Evolutionary conservation across 441 rosid genomes (phyloP).

Genomic region (Dalechampia spathulata): DNA sequence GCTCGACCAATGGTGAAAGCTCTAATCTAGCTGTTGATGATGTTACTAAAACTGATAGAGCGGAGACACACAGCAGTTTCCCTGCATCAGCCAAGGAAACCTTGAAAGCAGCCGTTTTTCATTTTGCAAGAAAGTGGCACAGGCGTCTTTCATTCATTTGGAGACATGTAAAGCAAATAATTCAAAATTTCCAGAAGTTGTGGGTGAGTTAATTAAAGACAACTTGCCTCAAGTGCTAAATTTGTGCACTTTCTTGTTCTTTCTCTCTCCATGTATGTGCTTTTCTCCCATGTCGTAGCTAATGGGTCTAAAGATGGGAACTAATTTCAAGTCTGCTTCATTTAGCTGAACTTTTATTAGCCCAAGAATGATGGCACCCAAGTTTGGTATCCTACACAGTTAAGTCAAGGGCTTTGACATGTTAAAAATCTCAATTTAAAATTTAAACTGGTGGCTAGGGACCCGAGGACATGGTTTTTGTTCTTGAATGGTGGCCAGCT

Average conservation of each 20-base stretch:
- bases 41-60: slow-evolving; percentile 39
- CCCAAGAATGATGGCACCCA: background rate
- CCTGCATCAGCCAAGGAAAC: slow-evolving; percentile 66
- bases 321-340: background rate
- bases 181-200: slow-evolving; percentile 45
- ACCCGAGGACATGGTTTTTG: no score
- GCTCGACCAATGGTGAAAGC: slow-evolving; percentile 34
- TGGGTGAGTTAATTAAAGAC: slow-evolving; percentile 59
- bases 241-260: background rate
- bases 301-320: background rate
- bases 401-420: no score
- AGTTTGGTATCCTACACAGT: no score
- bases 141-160: slow-evolving; percentile 67
- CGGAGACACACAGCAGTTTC: slow-evolving; percentile 47
- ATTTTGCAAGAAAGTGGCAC: slow-evolving; percentile 63
- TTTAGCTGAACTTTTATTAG: background rate
- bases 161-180: slow-evolving; percentile 41
- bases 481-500: no score
- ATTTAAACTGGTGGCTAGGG: no score
- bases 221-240: no score
- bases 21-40: slow-evolving; percentile 34
- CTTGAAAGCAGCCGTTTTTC: slow-evolving; percentile 61
- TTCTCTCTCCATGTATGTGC: background rate
- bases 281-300: background rate
- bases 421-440: no score